Base-by-base conservation (phyloP, 2,329 filamentous ascomycete species). In the Cordyceps pruinosa region DNA sequence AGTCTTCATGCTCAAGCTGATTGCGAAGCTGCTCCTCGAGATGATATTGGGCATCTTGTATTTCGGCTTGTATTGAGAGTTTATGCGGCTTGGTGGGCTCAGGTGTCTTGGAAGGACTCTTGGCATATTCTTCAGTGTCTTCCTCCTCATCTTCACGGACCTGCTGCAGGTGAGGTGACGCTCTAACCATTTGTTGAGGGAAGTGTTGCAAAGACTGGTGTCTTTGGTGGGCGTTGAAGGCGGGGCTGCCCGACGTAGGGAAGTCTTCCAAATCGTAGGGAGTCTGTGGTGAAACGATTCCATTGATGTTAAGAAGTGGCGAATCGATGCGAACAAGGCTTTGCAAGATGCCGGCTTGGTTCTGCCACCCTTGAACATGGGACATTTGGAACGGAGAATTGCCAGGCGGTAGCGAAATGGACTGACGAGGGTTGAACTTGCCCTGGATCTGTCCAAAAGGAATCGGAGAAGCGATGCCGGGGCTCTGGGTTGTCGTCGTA, bases 1-100 rank as follows among this genome's bases (percentile, higher is more conserved):
- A 87, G 62, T 90, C 88, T 56, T 88, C 86, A 63, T 91, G 87
- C 59, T 92, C 87, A 49, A 93, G 77, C 65, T 93, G 87, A 55
- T 87, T 85, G 52, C 89, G 85, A 60, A 92, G 84, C 60, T 89
- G 85, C 67, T 91, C 85, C 67, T 92, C 89, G 60, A 94, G 72
- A 64, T 93, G 89, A 66, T 94, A 93, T 65, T 96, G 89, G 5
- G 89, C 87, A 66, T 92, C 88, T 50, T 94, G 87, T 57, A 95
- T 87, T 63, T 94, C 90, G 60, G 86, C 87, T 68, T 96, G 90
- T 25, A 96, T 78, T 63, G 91, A 91, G 64, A 92, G 88, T 47
- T 74, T 71, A 53, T 78, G 73, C 46, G 74, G 74, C 47, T 72
- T 71, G 12, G 64, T 57, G 10, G 78, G 74, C 63, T 85, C 79